Percentiles rank a stretch among this genome's conserved stretches.
phyloP scores from a whole-genome alignment of 2,329 filamentous ascomycete species.

The Xylariaceae sp. region DNA sequence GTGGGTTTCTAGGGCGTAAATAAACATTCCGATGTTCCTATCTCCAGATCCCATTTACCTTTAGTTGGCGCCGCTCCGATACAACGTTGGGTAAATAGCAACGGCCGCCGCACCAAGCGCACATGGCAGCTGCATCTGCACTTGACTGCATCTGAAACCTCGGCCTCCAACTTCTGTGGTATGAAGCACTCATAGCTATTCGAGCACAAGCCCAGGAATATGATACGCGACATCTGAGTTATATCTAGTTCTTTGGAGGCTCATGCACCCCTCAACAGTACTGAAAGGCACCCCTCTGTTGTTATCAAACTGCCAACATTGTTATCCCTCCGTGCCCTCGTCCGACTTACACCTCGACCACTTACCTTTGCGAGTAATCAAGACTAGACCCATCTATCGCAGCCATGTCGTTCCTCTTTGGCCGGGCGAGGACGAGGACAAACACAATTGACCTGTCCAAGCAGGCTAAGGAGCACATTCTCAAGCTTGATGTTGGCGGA shows the following conservation, averaged over 20 bases:
- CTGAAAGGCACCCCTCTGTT: neutral
- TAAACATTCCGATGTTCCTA: conserved; percentile 23
- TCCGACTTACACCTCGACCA: neutral
- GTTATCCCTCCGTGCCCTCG: neutral
- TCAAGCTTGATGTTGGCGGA: conserved; percentile 48
- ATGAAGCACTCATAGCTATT: no score
- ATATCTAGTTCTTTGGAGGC: neutral
- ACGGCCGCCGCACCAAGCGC: neutral
- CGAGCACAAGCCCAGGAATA: no score
- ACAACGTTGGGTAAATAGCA: conserved; percentile 1
- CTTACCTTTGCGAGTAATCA: neutral
- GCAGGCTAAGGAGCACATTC: conserved; percentile 51
- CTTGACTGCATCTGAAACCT: no score
- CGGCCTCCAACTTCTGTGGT: no score
- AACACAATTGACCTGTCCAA: conserved; percentile 49
- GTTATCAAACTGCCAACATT: neutral
- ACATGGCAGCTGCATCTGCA: no score
- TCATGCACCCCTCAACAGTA: neutral
- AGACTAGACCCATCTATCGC: neutral
- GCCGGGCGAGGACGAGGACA: conserved; percentile 46
- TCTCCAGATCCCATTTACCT: conserved; percentile 3
- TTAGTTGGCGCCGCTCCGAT: neutral
- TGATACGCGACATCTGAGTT: neutral
- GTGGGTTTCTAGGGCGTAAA: conserved; percentile 16
- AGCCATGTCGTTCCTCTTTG: conserved; percentile 53